Base-by-base conservation (phyloP, 805 yeast species). In the Monosporozyma aerobia region DNA sequence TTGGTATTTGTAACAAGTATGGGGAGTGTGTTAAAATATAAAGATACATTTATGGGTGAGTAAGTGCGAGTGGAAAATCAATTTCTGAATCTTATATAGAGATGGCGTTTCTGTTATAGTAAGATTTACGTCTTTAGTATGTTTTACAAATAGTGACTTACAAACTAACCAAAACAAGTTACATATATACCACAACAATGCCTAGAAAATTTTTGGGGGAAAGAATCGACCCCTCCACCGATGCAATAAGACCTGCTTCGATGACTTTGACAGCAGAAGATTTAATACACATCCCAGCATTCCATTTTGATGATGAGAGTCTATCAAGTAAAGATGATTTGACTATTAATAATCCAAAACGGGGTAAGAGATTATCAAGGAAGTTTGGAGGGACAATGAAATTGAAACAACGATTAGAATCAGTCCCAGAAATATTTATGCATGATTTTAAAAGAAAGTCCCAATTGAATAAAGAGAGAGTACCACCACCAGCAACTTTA, bases 141-240 rank as follows among this genome's bases (percentile, higher is more conserved):
- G 7, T 25, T 25, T 25, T 25, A 25, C 46, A 27, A 2, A 1
- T 27, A 27, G 5, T 27, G 29, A 27, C 29, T 27, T 5, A 14
- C 16, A 14, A 29, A 29, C 13, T 2, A 29, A 8, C 16, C 29
- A 27, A 19, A 32, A 9, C 3, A 5, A 22, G 11, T 19, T 33
- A 33, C 37, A 23, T 10, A 33, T 33, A 35, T 30, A 14, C 22
- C 22, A 5, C 5, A 16, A 35, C 16, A 14, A 66, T 65, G 69
- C 64, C 64, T 45, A 59, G 65, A 50, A 61, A 63, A 43, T 67
- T 62, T 53, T 54, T 62, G 53, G 70, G 70, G 3, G 59, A 69
- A 47, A 58, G 54, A 47, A 59, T 69, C 10, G 56, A 59, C 19
- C 56, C 55, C 22, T 56, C 53, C n/a, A 53, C 52, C 2, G 72